phyloP scores from a whole-genome alignment of 2,329 filamentous ascomycete species.

The Alternaria burnsii region DNA sequence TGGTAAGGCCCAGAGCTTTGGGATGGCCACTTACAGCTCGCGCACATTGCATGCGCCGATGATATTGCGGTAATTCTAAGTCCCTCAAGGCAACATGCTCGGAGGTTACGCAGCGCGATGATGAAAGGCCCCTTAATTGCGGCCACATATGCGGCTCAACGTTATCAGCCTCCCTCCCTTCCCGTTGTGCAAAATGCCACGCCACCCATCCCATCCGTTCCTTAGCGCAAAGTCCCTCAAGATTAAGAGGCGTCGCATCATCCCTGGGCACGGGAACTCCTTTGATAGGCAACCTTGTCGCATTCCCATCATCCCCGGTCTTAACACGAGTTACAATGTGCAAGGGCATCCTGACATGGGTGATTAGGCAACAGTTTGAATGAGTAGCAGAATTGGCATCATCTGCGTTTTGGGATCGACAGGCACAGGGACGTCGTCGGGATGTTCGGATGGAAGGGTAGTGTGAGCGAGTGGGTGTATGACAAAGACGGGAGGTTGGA shows the following conservation, averaged over 20 bases:
- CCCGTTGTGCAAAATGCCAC: conserved; percentile 2
- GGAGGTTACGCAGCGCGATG: background rate
- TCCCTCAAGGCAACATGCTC: background rate
- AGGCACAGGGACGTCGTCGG: conserved; percentile 17
- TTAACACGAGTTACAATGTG: conserved; percentile 1
- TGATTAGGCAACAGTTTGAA: conserved; percentile 23
- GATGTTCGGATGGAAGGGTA: conserved; percentile 10
- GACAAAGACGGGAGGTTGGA: conserved; percentile 5
- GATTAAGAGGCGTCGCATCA: conserved; percentile 30
- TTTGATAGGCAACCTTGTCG: conserved; percentile 14
- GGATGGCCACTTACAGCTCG: conserved; percentile 3
- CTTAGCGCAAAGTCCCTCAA: conserved; percentile 13
- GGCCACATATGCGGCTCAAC: conserved; percentile 32
- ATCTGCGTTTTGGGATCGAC: conserved; percentile 25
- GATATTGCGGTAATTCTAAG: background rate
- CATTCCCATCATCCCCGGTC: background rate
- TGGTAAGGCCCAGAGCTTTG: conserved; percentile 1
- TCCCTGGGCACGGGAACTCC: conserved; percentile 19
- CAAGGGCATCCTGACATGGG: conserved; percentile 20
- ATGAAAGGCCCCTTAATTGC: conserved; percentile 1
- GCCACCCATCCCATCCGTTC: background rate
- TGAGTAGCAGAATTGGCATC: conserved; percentile 15
- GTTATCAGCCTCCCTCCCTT: conserved; percentile 27
- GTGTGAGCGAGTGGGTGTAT: conserved; percentile 6
- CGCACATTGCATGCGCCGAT: background rate